Evolutionary conservation across 495 filamentous ascomycete genomes (phyloP).

Genomic region (Neurospora sp.): DNA sequence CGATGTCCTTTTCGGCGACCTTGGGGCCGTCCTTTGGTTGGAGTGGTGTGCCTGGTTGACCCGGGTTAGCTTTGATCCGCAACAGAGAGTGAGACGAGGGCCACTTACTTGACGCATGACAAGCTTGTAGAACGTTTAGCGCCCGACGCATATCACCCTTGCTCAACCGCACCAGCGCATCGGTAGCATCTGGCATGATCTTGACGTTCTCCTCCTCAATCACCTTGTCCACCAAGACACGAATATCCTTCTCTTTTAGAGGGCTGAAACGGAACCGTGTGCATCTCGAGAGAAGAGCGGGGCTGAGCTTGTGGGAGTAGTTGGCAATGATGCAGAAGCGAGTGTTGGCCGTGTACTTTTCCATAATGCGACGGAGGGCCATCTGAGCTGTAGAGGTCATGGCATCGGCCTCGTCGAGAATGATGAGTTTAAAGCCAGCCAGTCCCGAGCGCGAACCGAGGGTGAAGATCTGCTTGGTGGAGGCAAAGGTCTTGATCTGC

Average conservation of each 20-base stretch:
- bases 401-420: slow-evolving; percentile 95
- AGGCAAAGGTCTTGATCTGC: slow-evolving; percentile 98
- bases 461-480: slow-evolving; percentile 52
- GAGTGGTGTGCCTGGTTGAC: slow-evolving; percentile 51
- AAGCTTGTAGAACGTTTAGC: slow-evolving; percentile 92
- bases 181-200: slow-evolving; percentile 66
- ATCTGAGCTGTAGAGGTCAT: slow-evolving; percentile 98
- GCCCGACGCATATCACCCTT: slow-evolving; percentile 95
- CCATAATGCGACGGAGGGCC: slow-evolving; percentile 95
- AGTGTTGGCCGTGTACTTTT: slow-evolving; percentile 97
- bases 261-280: slow-evolving; percentile 94
- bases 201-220: slow-evolving; percentile 79
- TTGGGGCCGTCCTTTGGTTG: slow-evolving; percentile 54
- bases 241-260: slow-evolving; percentile 77
- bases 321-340: slow-evolving; percentile 98
- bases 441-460: slow-evolving; percentile 38
- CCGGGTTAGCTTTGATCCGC: slow-evolving; percentile 7
- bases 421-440: slow-evolving; percentile 85
- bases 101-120: slow-evolving; percentile 74
- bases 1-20: slow-evolving; percentile 44
- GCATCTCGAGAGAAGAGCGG: slow-evolving; percentile 84
- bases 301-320: slow-evolving; percentile 97
- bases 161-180: slow-evolving; percentile 75
- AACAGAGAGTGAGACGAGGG: not conserved
- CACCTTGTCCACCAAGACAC: slow-evolving; percentile 75